Conservation (phyloP, 192 early-diverging fungal species). For the Linnemannia elongata region DNA sequence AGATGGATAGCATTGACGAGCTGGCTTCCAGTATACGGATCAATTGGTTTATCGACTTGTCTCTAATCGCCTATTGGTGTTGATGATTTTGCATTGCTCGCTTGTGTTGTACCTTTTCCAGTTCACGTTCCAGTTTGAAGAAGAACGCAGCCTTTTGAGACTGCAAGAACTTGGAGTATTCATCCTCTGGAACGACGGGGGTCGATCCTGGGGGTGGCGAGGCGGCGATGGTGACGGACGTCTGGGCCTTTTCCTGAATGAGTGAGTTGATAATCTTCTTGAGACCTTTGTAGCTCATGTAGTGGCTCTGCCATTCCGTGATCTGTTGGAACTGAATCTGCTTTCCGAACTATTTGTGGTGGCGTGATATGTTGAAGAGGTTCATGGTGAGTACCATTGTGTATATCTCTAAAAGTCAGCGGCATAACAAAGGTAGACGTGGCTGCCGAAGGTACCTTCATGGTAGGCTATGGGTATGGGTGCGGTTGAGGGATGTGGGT, state of each 20-base stretch:
- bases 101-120: conserved; percentile 84
- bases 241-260: conserved; percentile 64
- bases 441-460: conserved; percentile 16
- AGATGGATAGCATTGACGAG: background rate
- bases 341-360: conserved; percentile 90
- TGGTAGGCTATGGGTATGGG: conserved; percentile 4
- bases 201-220: conserved; percentile 57
- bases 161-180: conserved; percentile 71
- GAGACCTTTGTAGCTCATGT: conserved; percentile 97
- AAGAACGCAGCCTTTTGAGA: conserved; percentile 97
- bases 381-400: background rate
- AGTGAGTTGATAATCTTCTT: conserved; percentile 96
- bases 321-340: conserved; percentile 93
- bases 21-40: background rate
- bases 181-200: conserved; percentile 58
- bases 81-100: background rate
- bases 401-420: background rate
- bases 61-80: background rate
- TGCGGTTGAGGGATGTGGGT: background rate
- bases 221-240: conserved; percentile 57
- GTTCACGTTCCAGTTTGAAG: conserved; percentile 96
- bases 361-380: background rate
- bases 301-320: conserved; percentile 94
- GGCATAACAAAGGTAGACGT: background rate
- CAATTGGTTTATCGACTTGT: background rate